Base-by-base conservation (phyloP, 768 basidiomycete species). In the Scleroderma bovista region DNA sequence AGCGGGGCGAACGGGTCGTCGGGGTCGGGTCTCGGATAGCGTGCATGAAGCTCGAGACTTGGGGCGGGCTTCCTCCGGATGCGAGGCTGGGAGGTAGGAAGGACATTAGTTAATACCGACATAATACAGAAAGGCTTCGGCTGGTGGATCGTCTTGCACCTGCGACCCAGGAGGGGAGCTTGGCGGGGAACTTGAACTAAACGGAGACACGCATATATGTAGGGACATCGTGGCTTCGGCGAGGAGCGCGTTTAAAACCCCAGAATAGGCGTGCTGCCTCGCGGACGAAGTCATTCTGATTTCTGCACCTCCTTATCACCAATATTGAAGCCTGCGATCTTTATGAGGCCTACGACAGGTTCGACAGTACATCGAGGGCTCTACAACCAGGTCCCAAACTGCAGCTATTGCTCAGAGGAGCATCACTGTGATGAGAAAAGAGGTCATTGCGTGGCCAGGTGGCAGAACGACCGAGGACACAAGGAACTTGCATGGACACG, bases 1-100 rank as follows among this genome's bases (percentile, higher is more conserved):
- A 88, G 76, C 0, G 86, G 78, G 6, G 81, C 84, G 54, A 86
- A 86, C 2, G 86, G 86, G 61, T 88, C 84, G 16, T 59, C 60
- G 19, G 83, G 84, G 65, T 88, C 86, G 26, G 84, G 83, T 2
- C 71, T 65, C 5, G 86, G 86, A 62, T 86, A 88, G 36, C 79
- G 72, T 47, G 72, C 60, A 10, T 76, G 72, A 57, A 75, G 63
- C 44, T 76, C 75, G 48, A 80, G 70, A 41, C 68, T 60, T 6
- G 83, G 83, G 3, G 80, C 69, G 6, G 79, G 82, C 58, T 84
- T 84, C 48, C 84, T 78, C 43, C 66, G 60, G 19, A 69, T 52
- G 2, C 66, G 65, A 3, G 57, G 20, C 47, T 67, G 65, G 46
- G 45, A 42, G 36, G 43, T 16, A 46, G 65, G 47, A 8, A 63